These are phyloP conservation scores for Xylaria scruposa DNA, from an alignment of 495 filamentous ascomycete species.

Conservation along the genomic window DNA sequence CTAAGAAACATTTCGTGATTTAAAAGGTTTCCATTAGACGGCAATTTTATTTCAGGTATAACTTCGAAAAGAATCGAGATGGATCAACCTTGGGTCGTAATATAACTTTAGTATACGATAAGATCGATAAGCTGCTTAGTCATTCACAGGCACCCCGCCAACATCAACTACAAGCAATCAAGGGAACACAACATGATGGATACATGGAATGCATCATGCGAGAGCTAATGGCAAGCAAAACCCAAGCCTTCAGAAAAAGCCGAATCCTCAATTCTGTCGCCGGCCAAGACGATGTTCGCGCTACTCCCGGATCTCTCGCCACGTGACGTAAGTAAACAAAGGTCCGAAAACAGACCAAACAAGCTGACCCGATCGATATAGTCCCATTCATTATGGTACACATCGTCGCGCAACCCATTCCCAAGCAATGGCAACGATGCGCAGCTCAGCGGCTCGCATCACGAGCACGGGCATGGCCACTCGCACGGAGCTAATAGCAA, in stretches of 20 bases:
- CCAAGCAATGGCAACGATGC: conserved; percentile 32
- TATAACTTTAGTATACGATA: conserved; percentile 9
- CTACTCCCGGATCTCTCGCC: conserved; percentile 76
- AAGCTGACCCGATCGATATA: conserved; percentile 37
- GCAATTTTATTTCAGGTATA: not conserved
- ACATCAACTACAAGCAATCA: not conserved
- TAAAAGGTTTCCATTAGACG: not conserved
- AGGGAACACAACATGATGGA: conserved; percentile 2
- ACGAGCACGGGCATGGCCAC: conserved; percentile 31
- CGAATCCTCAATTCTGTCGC: not conserved
- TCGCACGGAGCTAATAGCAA: conserved; percentile 27
- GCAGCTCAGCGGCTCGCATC: conserved; percentile 36
- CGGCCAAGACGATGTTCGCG: conserved; percentile 60
- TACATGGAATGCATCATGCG: conserved; percentile 4
- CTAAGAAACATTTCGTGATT: not conserved
- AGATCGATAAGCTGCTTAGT: conserved; percentile 27
- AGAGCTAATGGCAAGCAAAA: not conserved
- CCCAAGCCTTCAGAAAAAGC: not conserved
- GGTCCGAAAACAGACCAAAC: conserved; percentile 24
- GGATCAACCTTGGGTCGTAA: not conserved
- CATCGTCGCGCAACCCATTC: conserved; percentile 58
- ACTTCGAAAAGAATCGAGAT: not conserved
- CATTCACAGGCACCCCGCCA: conserved; percentile 24
- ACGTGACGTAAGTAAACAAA: conserved; percentile 65
- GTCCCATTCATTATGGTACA: conserved; percentile 77